phyloP scores from a whole-genome alignment of 1,284 basidiomycete genomes.

The Austroboletus novae-zelandiae region DNA sequence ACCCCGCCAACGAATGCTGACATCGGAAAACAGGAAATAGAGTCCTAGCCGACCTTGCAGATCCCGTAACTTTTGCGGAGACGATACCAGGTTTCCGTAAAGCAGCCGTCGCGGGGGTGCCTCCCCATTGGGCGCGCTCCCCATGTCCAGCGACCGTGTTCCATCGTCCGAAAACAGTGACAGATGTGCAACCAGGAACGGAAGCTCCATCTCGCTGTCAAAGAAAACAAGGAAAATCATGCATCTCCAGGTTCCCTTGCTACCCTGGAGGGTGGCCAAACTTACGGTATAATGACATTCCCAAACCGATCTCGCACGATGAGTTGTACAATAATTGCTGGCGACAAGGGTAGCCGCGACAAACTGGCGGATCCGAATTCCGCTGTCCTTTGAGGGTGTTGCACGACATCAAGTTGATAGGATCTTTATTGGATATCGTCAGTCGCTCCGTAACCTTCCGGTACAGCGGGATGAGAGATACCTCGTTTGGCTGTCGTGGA shows the following conservation, averaged over 20 bases:
- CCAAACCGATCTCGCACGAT: slow-evolving; percentile 70
- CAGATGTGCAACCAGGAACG: slow-evolving; percentile 79
- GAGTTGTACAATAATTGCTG: slow-evolving; percentile 77
- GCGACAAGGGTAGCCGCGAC: slow-evolving; percentile 78
- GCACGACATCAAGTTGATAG: slow-evolving; percentile 75
- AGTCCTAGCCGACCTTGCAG: slow-evolving; percentile 73
- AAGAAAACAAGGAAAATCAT: slow-evolving; percentile 13
- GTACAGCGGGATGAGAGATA: slow-evolving; percentile 27
- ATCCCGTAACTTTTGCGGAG: slow-evolving; percentile 74
- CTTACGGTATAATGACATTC: slow-evolving; percentile 67
- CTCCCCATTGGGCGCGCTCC: slow-evolving; percentile 44
- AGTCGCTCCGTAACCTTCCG: slow-evolving; percentile 14
- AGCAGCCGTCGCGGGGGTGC: slow-evolving; percentile 57
- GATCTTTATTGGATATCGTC: slow-evolving; percentile 42
- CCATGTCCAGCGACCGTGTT: slow-evolving; percentile 53
- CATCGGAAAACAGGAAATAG: slow-evolving; percentile 89
- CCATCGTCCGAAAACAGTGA: slow-evolving; percentile 69
- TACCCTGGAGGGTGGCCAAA: slow-evolving; percentile 28
- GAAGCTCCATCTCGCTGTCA: slow-evolving; percentile 71
- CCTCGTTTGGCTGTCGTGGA: slow-evolving; percentile 52
- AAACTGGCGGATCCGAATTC: slow-evolving; percentile 74
- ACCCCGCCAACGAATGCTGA: slow-evolving; percentile 77
- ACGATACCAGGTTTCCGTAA: slow-evolving; percentile 83
- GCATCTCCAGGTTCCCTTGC: slow-evolving; percentile 23
- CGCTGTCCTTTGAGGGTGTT: slow-evolving; percentile 75